phyloP scores from a whole-genome alignment of 768 basidiomycete species.

The Rhizopogon rudus region DNA sequence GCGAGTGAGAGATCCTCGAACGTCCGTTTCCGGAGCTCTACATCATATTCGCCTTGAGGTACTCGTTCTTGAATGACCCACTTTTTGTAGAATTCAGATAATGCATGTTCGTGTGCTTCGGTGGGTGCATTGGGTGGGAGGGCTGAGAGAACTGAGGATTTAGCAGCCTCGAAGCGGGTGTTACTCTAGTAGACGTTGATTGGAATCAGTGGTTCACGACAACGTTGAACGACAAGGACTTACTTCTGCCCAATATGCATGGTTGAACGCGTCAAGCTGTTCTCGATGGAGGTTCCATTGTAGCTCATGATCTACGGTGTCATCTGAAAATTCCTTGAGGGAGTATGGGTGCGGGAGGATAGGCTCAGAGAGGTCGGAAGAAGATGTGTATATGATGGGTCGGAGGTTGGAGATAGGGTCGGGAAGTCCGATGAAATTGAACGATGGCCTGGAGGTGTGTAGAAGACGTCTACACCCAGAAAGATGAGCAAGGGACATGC shows the following conservation, averaged over 20 bases:
- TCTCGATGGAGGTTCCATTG: constrained; percentile 69
- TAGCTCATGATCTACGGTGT: constrained; percentile 39
- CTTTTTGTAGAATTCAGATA: constrained; percentile 67
- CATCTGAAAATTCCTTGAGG: constrained; percentile 56
- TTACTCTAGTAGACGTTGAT: constrained; percentile 51
- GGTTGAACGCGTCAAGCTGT: constrained; percentile 69
- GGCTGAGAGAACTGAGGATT: constrained; percentile 49
- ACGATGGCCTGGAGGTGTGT: constrained; percentile 20
- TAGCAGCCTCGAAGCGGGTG: constrained; percentile 70
- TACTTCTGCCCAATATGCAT: constrained; percentile 79
- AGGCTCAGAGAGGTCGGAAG: constrained; percentile 22
- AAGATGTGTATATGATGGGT: constrained; percentile 63
- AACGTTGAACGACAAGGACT: constrained; percentile 22
- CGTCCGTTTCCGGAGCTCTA: constrained; percentile 65
- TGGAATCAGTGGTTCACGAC: constrained; percentile 1
- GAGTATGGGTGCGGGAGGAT: constrained; percentile 65
- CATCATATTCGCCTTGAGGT: constrained; percentile 54
- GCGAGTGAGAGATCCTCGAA: constrained; percentile 50
- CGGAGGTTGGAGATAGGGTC: constrained; percentile 78
- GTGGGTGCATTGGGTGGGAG: constrained; percentile 46
- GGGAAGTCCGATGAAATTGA: constrained; percentile 59
- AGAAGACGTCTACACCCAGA: constrained; percentile 5
- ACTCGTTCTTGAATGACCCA: constrained; percentile 70
- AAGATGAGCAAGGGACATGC: not conserved
- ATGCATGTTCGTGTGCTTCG: constrained; percentile 58